These are phyloP conservation scores for Fusarium albidum DNA, from an alignment of 2,329 filamentous ascomycete species.

Conservation along the genomic window DNA sequence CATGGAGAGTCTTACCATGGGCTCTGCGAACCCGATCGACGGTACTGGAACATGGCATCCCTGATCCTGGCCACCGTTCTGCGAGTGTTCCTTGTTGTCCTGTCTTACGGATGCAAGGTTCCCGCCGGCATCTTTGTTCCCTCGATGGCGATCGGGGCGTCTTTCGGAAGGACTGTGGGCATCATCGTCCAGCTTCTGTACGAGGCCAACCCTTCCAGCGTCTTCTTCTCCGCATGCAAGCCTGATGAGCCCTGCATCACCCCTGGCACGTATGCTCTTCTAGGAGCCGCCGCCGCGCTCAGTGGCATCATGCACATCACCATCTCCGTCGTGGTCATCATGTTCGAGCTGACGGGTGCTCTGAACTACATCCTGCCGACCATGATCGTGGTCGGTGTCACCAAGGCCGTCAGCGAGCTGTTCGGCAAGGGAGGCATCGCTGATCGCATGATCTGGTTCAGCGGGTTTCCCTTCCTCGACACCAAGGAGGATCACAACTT, in stretches of 20 bases:
- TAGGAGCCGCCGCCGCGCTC: conserved; percentile 89
- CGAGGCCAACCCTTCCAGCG: conserved; percentile 80
- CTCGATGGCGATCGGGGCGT: conserved; percentile 96
- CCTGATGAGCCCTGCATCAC: conserved; percentile 97
- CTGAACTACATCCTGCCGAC: conserved; percentile 96
- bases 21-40: conserved; percentile 81
- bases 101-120: conserved; percentile 98
- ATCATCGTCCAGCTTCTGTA: conserved; percentile 92
- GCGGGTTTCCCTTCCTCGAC: conserved; percentile 94
- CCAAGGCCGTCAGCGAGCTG: conserved; percentile 88
- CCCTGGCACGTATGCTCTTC: conserved; percentile 94
- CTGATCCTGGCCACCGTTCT: conserved; percentile 82
- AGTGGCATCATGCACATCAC: conserved; percentile 99
- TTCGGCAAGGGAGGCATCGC: conserved; percentile 98
- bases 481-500: conserved; percentile 98
- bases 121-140: conserved; percentile 98
- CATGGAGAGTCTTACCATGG: conserved; percentile 87
- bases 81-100: conserved; percentile 84
- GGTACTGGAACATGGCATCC: conserved; percentile 81
- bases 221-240: conserved; percentile 88
- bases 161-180: conserved; percentile 92
- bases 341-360: conserved; percentile 99
- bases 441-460: conserved; percentile 99
- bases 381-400: conserved; percentile 98
- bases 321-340: conserved; percentile 96